Evolutionary conservation across 2,329 filamentous ascomycete species (phyloP), one percentile per base, ranked within the genome.

Genomic region (Claviceps digitariae): DNA sequence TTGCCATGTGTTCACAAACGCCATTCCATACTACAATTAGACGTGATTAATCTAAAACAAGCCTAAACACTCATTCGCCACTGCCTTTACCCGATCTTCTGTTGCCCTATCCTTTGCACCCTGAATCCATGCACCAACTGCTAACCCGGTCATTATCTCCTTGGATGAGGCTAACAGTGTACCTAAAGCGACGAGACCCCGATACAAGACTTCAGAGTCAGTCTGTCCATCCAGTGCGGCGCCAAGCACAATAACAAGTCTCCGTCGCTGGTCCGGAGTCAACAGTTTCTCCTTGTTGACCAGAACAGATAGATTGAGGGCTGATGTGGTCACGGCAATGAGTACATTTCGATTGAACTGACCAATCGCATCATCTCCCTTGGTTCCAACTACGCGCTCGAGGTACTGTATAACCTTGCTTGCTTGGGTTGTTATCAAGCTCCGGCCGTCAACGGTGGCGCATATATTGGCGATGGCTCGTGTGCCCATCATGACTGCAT

Each of bases 401-500:
- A 94, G 70, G 29, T 85, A 77, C 2, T 72, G 68, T 4, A 87
- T 72, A 4, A 86, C 78, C 41, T 77, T 73, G 43, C 83, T 78
- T 21, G 70, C 67, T 17, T 75, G 67, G 1, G 83, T 80, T 45
- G 79, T 76, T 6, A 82, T 80, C 3, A 88, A 69, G 47, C 73
- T 71, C 23, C 87, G 81, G 17, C 93, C 93, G 54, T 84, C 75
- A 0, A 80, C 72, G 0, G 87, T 87, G 56, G 81, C 78, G 63
- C 96, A 95, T 8, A 96, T 73, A 61, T 98, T 98, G 31, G 82
- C 84, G 49, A 97, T 75, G 15, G 84, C 80, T 4, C 93, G 86
- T 13, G 89, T 75, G 0, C 85, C 83, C 74, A 98, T 86, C 84
- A 97, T 95, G 12, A 82, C 79, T 59, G 89, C 89, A 67, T 96